These are phyloP conservation scores for Penicillium turbatum DNA, from an alignment of 495 filamentous ascomycete genomes.

Conservation along the genomic window DNA sequence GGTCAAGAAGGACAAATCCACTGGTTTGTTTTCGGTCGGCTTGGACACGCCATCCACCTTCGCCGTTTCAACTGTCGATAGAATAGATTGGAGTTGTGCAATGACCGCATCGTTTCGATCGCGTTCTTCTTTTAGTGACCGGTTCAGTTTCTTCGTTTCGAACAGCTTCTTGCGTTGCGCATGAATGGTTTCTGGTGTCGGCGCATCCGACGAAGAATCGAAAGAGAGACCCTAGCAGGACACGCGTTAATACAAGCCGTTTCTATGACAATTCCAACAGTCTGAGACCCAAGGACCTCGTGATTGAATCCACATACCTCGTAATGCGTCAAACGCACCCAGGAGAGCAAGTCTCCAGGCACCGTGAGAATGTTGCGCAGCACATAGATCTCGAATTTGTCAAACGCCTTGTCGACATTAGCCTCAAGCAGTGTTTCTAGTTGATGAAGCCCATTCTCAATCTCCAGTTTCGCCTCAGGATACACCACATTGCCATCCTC, in stretches of 20 bases:
- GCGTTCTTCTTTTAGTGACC: conserved; percentile 66
- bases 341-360: conserved; percentile 63
- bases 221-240: conserved; percentile 35
- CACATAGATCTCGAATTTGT: conserved; percentile 76
- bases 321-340: conserved; percentile 83
- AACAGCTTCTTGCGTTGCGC: conserved; percentile 69
- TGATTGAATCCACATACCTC: conserved; percentile 49
- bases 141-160: conserved; percentile 76
- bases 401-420: conserved; percentile 73
- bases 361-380: conserved; percentile 85
- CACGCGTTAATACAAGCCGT: background rate
- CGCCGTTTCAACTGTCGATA: conserved; percentile 30
- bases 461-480: conserved; percentile 66
- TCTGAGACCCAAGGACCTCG: background rate
- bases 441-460: conserved; percentile 86
- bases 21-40: conserved; percentile 15
- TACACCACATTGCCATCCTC: conserved; percentile 50
- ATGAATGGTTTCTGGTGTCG: conserved; percentile 62
- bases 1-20: conserved; percentile 53
- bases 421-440: conserved; percentile 89
- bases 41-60: conserved; percentile 23
- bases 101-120: conserved; percentile 73
- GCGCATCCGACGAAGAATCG: conserved; percentile 33
- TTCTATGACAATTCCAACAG: conserved; percentile 5
- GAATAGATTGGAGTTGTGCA: conserved; percentile 56